A percentile compares a stretch with the other conserved stretches of the same genome.
Conservation (phyloP, 2,329 filamentous ascomycete genomes). For the Fusarium falciforme region DNA sequence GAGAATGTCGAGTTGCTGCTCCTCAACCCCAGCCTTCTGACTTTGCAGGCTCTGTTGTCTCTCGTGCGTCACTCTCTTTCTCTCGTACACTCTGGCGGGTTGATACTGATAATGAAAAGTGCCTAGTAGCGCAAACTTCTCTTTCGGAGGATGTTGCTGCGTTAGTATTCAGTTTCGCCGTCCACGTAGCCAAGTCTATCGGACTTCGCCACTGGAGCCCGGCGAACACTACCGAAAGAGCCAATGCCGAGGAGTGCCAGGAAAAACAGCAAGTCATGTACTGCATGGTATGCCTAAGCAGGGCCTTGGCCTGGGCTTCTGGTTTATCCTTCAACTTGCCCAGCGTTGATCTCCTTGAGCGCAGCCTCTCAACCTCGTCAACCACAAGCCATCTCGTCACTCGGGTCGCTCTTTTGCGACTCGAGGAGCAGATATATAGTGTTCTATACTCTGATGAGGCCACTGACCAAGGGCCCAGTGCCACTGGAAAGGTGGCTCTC, state of each 20-base stretch:
- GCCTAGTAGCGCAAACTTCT: conserved; percentile 3
- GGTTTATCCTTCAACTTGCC: neutral
- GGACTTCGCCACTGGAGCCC: conserved; percentile 9
- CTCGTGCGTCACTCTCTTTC: neutral
- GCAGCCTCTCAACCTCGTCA: neutral
- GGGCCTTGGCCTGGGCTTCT: conserved; percentile 6
- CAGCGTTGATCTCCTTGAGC: neutral
- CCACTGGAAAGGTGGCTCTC: neutral
- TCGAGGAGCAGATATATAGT: conserved; percentile 6
- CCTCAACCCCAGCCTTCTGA: conserved; percentile 5
- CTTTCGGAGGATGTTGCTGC: conserved; percentile 11
- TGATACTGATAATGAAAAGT: neutral
- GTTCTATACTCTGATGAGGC: conserved; percentile 6
- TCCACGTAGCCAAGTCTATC: conserved; percentile 13
- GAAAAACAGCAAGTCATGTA: conserved; percentile 9
- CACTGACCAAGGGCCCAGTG: neutral
- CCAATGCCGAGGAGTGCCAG: neutral
- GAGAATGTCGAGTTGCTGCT: conserved; percentile 15
- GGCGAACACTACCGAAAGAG: neutral
- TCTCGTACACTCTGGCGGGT: no score
- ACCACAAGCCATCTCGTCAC: neutral
- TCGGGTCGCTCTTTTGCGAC: neutral
- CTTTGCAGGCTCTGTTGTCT: conserved; percentile 6
- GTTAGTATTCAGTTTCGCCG: conserved; percentile 9
- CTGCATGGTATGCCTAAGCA: conserved; percentile 6